Base-by-base conservation (phyloP, 768 basidiomycete species). In the Auriscalpium orientale region DNA sequence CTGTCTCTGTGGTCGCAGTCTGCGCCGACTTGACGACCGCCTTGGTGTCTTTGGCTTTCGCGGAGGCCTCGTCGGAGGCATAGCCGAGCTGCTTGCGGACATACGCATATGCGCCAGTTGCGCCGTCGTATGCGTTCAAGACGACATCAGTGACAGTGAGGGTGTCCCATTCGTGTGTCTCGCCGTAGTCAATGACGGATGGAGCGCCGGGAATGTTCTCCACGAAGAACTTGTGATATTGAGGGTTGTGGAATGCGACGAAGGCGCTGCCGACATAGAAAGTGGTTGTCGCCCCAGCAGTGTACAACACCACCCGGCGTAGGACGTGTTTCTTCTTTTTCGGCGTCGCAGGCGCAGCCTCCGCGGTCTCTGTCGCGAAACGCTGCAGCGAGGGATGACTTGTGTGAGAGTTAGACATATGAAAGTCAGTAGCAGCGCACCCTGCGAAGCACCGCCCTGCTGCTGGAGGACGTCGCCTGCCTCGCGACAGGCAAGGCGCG, bases 231-330 rank as follows among this genome's bases (percentile, higher is more conserved):
- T 95, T 88, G 66, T 89, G 84, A 75, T 95, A 97, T 2, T 75
- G 69, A 62, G 85, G 86, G 69, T 81, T 84, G 64, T 87, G 80
- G 74, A 88, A 87, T 20, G 91, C 82, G 56, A 84, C 72, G 69
- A 89, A 87, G 9, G 86, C 81, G 70, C 91, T 91, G 51, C 85
- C 83, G 56, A 85, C 73, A 76, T 94, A 95, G 75, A 93, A 92
- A 16, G 84, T 82, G 49, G 85, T 81, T 16, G 82, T 81, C 20
- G 83, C 76, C 10, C 82, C 77, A 45, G 85, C 71, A 15, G 89
- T 84, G 53, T 87, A 83, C 70, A 85, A 74, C 35, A 95, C 67
- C 51, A 91, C 71, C 51, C 72, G 76, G 55, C 83, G 79, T 47
- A 90, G 70, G 53, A 83, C 56, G 49, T 71, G 68, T 58, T 73